Base-by-base conservation (phyloP, 192 early-diverging fungal species). In the Coemansia sp. region DNA sequence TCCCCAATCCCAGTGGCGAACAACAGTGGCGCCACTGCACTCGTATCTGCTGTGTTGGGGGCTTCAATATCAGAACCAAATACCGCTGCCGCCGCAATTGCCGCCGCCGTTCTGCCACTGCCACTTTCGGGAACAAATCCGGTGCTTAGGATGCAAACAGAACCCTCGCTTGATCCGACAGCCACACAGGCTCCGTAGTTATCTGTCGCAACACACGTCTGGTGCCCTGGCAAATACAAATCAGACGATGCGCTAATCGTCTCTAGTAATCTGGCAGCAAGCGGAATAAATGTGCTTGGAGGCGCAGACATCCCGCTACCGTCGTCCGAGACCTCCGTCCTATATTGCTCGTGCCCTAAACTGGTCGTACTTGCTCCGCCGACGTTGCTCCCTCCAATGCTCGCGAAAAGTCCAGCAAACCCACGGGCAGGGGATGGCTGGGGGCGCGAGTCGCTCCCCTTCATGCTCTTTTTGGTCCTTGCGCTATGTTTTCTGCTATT, bases 1-100 rank as follows among this genome's bases (percentile, higher is more conserved):
- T 78, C 71, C 6, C 67, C 76, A 12, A 78, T 60, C 20, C 76
- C 76, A 5, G 76, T 33, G 2, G 76, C 76, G 67, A 78, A 78
- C 60, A 73, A 20, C 12, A 67, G 63, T 8, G 76, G 63, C 24
- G 51, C 63, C 18, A 43, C 24, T 6, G 38, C 38, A 38, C 52
- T 53, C 6, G 39, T 35, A 8, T 35, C 14, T 7, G 23, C 63
- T 9, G 20, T 15, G 4, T 60, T 62, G 23, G 56, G 12, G 2
- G 48, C 10, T 4, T 35, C 63, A 14, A 21, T 12, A 10, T 64
- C 70, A 12, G 62, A 9, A 4, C 62, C 65, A 45, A 62, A 24
- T 16, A 62, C 23, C n/a, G 67, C 43, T 34, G 73, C 34, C n/a
- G 64, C 63, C 8, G 63, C 46, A 35, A 45, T 20, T 33, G 41